Evolutionary conservation across 805 yeast species (phyloP).

Genomic region (Sugiyamaella valdiviana): DNA sequence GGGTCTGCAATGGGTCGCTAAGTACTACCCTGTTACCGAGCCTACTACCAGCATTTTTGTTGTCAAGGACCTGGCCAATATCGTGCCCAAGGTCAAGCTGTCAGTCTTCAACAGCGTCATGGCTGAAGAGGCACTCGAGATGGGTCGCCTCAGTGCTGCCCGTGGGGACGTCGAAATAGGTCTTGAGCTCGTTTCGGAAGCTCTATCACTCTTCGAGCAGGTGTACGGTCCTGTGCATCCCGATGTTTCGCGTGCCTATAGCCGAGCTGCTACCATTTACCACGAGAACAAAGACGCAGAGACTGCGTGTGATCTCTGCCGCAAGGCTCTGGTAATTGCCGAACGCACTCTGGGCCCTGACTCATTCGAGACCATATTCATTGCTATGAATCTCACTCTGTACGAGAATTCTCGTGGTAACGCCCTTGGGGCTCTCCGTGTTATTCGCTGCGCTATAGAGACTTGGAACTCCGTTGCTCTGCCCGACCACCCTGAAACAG

Average conservation of each 20-base stretch:
- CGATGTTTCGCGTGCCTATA: slow-evolving; percentile 66
- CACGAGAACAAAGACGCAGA: slow-evolving; percentile 49
- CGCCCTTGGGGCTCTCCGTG: slow-evolving; percentile 52
- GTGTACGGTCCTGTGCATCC: slow-evolving; percentile 76
- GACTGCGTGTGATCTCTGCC: slow-evolving; percentile 58
- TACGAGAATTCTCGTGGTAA: slow-evolving; percentile 59
- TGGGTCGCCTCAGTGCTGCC: slow-evolving; percentile 29
- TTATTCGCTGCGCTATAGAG: slow-evolving; percentile 53
- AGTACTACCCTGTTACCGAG: slow-evolving; percentile 39
- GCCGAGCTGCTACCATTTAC: slow-evolving; percentile 59
- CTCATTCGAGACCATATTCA: slow-evolving; percentile 64
- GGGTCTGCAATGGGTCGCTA: slow-evolving; percentile 79
- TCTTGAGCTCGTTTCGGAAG: slow-evolving; percentile 57
- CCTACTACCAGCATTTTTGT: slow-evolving; percentile 35
- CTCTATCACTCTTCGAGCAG: slow-evolving; percentile 70
- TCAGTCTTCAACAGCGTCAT: slow-evolving; percentile 59
- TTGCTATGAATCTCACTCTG: slow-evolving; percentile 68
- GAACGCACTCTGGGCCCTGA: slow-evolving; percentile 83
- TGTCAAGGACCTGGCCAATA: slow-evolving; percentile 56
- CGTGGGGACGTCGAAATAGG: slow-evolving; percentile 44
- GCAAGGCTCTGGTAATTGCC: slow-evolving; percentile 63
- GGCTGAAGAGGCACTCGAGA: slow-evolving; percentile 59
- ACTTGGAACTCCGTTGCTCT: slow-evolving; percentile 56
- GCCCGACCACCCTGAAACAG: slow-evolving; percentile 60
- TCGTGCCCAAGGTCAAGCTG: slow-evolving; percentile 73